Evolutionary conservation across 345 rosid genomes (phyloP).

Genomic region (Cardamine resedifolia): DNA sequence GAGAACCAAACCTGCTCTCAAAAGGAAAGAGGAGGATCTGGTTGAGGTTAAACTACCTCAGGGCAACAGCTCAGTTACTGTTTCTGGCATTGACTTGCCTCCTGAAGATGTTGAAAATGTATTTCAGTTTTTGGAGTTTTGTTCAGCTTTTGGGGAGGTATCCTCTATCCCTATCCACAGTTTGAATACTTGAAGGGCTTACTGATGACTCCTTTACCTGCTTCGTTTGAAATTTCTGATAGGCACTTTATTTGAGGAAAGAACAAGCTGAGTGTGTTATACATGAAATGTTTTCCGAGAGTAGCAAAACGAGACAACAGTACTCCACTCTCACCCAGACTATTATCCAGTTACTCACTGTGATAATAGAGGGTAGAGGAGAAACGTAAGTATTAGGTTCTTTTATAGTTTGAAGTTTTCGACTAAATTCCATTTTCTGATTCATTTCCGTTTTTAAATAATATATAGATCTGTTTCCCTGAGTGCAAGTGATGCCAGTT

Average conservation of each 20-base stretch:
- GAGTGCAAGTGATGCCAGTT: conserved; percentile 49
- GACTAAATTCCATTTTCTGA: conserved; percentile 8
- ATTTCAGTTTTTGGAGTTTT: conserved; percentile 80
- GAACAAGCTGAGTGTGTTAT: conserved; percentile 70
- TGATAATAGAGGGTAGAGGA: conserved; percentile 53
- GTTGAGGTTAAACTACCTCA: conserved; percentile 50
- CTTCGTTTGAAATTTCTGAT: conserved; percentile 16
- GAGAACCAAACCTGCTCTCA: background rate
- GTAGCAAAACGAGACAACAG: conserved; percentile 51
- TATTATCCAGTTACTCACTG: conserved; percentile 54
- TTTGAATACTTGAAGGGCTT: background rate
- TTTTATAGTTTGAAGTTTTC: background rate
- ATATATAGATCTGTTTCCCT: conserved; percentile 49
- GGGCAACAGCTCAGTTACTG: conserved; percentile 47
- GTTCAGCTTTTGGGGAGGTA: conserved; percentile 81
- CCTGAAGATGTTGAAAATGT: conserved; percentile 62
- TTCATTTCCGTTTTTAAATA: conserved; percentile 12
- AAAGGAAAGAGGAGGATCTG: conserved; percentile 36
- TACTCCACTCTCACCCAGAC: conserved; percentile 53
- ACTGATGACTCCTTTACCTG: background rate
- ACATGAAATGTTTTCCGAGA: conserved; percentile 55
- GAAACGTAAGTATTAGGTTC: conserved; percentile 48
- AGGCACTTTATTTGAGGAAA: conserved; percentile 72
- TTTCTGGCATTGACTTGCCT: conserved; percentile 61
- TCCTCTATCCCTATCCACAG: background rate